These are phyloP conservation scores for Ophiostoma sp. DNA, from an alignment of 2,329 filamentous ascomycete species.

Conservation along the genomic window DNA sequence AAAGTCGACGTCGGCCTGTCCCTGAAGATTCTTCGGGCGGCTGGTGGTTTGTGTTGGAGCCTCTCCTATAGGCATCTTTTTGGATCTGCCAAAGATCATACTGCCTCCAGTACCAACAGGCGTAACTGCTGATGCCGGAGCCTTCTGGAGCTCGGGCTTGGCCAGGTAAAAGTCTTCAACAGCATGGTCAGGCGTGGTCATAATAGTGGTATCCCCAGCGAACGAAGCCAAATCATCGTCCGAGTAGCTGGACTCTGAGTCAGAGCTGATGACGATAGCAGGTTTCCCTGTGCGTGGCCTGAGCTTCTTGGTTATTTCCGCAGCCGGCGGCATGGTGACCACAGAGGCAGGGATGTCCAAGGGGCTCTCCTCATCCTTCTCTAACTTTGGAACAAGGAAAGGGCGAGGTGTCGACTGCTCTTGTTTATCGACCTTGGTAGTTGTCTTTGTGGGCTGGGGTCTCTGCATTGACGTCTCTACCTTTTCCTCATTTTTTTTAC, in stretches of 20 bases:
- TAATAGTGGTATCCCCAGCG: conserved; percentile 4
- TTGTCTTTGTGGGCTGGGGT: neutral
- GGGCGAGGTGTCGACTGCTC: neutral
- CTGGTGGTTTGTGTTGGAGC: neutral
- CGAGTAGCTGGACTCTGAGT: conserved; percentile 8
- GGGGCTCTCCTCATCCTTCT: neutral
- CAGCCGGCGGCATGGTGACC: neutral
- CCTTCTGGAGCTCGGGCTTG: neutral
- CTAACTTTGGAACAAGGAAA: neutral
- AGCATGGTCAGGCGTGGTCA: conserved; percentile 7
- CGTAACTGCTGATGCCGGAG: neutral
- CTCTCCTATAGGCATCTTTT: neutral
- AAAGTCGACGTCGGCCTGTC: neutral
- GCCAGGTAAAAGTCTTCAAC: neutral
- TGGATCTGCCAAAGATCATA: neutral
- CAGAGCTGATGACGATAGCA: conserved; percentile 24
- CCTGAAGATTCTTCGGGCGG: neutral
- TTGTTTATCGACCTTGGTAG: neutral
- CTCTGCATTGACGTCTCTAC: neutral
- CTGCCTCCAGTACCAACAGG: neutral
- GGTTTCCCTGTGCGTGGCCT: conserved; percentile 16
- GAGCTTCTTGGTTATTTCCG: conserved; percentile 19
- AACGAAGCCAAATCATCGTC: neutral
- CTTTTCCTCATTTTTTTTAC: neutral
- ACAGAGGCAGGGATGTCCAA: conserved; percentile 14